Evolutionary conservation across 768 basidiomycete genomes (phyloP), one percentile per base, ranked within the genome.

Genomic region (Hirschioporus abietinus): DNA sequence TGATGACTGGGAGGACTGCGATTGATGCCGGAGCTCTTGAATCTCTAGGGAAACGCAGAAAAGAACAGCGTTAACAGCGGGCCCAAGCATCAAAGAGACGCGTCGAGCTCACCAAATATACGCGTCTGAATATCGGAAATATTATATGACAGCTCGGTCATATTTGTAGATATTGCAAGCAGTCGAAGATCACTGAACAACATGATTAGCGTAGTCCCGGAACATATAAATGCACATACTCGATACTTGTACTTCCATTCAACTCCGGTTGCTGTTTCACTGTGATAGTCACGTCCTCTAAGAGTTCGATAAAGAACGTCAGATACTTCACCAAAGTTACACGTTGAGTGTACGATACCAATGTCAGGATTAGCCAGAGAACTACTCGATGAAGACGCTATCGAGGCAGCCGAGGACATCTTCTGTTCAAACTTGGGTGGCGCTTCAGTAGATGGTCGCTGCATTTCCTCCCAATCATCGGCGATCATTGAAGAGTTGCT

Each of bases 111-210:
- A 93, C 92, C 93, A 72, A 95, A 95, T 75, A 95, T 93, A 72
- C 93, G 89, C 63, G 93, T 92, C 77, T 95, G 92, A 35, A 95
- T 92, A 76, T 95, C 93, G 20, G 92, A 93, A 67, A 95, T 89
- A 70, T 86, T 86, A 74, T 92, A 95, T 5, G 90, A 91, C 59
- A 94, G 83, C 74, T 95, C 93, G 15, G 93, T 94, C 72, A 95
- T 92, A 73, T 90, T 91, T 0, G 92, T 91, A 35, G 91, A 92
- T 71, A 92, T 80, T 52, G 92, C 91, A 57, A 94, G 78, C 60
- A 92, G 74, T 65, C 86, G 89, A 59, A 95, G 80, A 74, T 93
- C 90, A 65, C 91, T 93, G 77, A 20, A 52, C 12, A 52, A 20
- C 42, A 52, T 6, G 12, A 20, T 52, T 12, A 61, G 63, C 25